A percentile compares a stretch with the other conserved stretches of the same genome.
These are phyloP conservation scores for Emergomyces pasteurianus DNA, from an alignment of 2,329 filamentous ascomycete species.

Conservation along the genomic window DNA sequence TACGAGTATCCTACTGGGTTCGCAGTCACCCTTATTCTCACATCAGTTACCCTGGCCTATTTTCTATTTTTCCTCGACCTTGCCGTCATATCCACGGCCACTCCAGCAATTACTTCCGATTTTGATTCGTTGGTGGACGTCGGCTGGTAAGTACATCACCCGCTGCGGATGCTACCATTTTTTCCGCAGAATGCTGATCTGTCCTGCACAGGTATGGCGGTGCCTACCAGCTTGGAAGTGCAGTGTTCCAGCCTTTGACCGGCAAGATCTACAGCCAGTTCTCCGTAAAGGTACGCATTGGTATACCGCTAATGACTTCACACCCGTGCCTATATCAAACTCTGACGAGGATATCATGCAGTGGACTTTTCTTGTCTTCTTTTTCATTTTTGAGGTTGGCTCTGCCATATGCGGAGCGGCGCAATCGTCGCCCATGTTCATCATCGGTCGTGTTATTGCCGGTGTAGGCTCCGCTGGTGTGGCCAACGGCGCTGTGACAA, in stretches of 20 bases:
- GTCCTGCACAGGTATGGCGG: background rate
- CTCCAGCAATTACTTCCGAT: conserved; percentile 14
- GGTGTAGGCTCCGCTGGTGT: conserved; percentile 17
- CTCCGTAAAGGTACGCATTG: conserved; percentile 11
- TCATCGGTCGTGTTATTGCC: conserved; percentile 16
- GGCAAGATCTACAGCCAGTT: conserved; percentile 18
- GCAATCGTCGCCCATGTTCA: conserved; percentile 18
- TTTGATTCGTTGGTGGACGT: conserved; percentile 17
- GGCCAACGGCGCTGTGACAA: conserved; percentile 13
- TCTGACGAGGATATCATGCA: conserved; percentile 9
- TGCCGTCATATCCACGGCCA: conserved; percentile 14
- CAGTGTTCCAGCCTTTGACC: conserved; percentile 16
- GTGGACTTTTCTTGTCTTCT: conserved; percentile 20
- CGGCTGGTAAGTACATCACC: conserved; percentile 17
- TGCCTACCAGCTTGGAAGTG: conserved; percentile 12
- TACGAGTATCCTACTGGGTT: conserved; percentile 12
- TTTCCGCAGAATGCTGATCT: background rate
- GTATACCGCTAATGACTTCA: background rate
- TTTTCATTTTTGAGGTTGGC: conserved; percentile 22
- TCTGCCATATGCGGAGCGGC: conserved; percentile 16
- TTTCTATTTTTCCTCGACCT: conserved; percentile 17
- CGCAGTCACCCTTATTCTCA: conserved; percentile 12
- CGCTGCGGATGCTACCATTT: background rate
- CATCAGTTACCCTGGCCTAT: conserved; percentile 16
- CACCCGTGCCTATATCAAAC: background rate